Base-by-base conservation (phyloP, 208 protist genomes). In the Leishmania turanica region DNA sequence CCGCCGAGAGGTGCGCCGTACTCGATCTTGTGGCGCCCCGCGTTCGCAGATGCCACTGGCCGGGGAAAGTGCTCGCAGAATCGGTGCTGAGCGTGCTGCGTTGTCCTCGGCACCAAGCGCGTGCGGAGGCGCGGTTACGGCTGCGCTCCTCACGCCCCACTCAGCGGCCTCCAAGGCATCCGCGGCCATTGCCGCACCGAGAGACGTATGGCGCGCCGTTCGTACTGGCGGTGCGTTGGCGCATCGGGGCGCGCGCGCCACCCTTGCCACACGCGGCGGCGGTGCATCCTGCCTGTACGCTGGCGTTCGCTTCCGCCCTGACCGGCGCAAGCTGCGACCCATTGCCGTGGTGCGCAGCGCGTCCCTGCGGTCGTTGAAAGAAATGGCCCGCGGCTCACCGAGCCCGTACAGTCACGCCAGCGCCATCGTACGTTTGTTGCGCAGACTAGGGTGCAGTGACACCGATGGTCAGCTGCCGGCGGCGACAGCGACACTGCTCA, bases 241-340 rank as follows among this genome's bases (percentile, higher is more conserved):
- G 62, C 76, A 31, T 13, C 84, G 62, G 45, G 72, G 65, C 11
- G 69, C 42, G 15, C 31, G 31, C n/a, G 62, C 82, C 8, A 62
- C 60, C 11, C 78, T 84, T 40, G 62, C 54, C 58, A 56, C 34
- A 7, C 69, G 66, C 68, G 15, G 47, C 56, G 72, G 64, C 34
- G 24, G 21, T 17, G 40, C 66, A 1, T 78, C 72, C 8, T 71
- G 40, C 87, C 81, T 96, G 1, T 95, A 94, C 78, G 89, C 93
- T 2, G 76, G 83, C 15, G 60, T 96, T 60, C 89, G 89, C 11
- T 91, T 92, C 69, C 83, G 92, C 11, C 87, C 92, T 3, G 89
- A 95, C 79, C 49, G 84, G 13, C 66, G 78, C n/a, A 95, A 95
- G 80, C 85, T 97, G 47, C 90, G 93, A 1, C 93, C 93, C 51